Percentiles rank a stretch among this genome's conserved stretches.
Evolutionary conservation across 257 asterid species (phyloP).

Genomic region (Solanum pinnatisectum): DNA sequence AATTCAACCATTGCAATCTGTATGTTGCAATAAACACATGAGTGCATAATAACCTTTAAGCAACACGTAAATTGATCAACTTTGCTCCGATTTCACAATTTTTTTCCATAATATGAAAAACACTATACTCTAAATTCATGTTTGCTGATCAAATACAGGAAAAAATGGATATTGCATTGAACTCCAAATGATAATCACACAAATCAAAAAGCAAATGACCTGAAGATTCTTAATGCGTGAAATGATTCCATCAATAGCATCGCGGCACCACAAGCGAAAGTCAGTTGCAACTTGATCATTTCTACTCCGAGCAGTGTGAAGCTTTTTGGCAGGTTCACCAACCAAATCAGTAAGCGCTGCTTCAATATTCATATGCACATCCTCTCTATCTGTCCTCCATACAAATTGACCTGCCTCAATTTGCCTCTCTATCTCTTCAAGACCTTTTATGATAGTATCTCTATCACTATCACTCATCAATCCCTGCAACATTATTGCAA

Average conservation of each 20-base stretch:
- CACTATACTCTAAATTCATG: not conserved
- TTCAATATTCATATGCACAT: conserved; percentile 97
- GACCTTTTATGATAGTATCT: conserved; percentile 59
- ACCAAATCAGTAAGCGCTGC: conserved; percentile 90
- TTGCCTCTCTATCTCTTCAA: conserved; percentile 56
- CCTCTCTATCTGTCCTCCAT: conserved; percentile 99
- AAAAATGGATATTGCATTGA: not conserved
- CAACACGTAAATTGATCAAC: not conserved
- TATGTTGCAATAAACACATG: not conserved
- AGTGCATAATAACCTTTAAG: not conserved
- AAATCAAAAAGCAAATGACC: conserved; percentile 25
- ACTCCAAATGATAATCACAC: not conserved
- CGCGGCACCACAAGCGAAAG: conserved; percentile 91
- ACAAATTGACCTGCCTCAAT: conserved; percentile 66
- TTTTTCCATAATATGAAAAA: not conserved
- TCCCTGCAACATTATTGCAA: conserved; percentile 34
- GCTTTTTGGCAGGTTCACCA: conserved; percentile 98
- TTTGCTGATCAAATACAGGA: not conserved
- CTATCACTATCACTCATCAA: conserved; percentile 71
- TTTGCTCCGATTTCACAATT: not conserved
- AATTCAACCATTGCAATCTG: conserved; percentile 65
- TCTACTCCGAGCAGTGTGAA: conserved; percentile 93
- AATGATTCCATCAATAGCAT: conserved; percentile 60
- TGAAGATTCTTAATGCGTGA: conserved; percentile 56
- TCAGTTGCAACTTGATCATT: conserved; percentile 97